Evolutionary conservation across 441 rosid species (phyloP).

Genomic region (Raphanus hybrid): DNA sequence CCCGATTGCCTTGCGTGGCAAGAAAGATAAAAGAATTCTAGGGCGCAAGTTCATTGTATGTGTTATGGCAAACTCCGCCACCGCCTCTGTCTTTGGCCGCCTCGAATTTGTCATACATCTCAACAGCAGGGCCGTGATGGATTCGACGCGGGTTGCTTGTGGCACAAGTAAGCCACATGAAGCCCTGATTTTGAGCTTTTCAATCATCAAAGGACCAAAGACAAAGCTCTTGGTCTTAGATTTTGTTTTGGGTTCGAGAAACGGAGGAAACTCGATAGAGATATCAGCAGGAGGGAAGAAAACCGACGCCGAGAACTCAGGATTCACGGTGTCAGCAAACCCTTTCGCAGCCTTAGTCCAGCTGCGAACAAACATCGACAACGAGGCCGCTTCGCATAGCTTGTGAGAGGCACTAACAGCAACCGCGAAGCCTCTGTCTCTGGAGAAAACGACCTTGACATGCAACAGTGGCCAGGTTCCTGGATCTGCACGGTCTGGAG

Average conservation of each 20-base stretch:
- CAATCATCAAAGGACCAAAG: neutral
- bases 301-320: neutral
- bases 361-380: conserved; percentile 1
- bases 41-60: neutral
- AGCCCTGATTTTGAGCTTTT: neutral
- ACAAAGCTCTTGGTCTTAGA: conserved; percentile 5
- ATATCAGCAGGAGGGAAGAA: conserved; percentile 9
- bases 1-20: neutral
- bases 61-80: neutral
- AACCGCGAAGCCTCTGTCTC: conserved; percentile 4
- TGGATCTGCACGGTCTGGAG: conserved; percentile 1
- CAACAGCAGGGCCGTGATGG: conserved; percentile 3
- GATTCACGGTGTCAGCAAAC: neutral
- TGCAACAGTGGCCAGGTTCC: conserved; percentile 1
- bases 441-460: neutral
- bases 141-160: neutral
- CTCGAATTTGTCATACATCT: neutral
- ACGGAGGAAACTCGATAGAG: neutral
- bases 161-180: neutral
- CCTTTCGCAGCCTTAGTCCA: conserved; percentile 3
- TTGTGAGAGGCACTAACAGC: neutral
- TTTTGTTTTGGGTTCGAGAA: neutral
- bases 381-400: neutral
- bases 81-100: neutral
- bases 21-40: neutral